A percentile compares a stretch with the other conserved stretches of the same genome.
Evolutionary conservation across 225 moss, liverwort and hornwort species (phyloP).

Genomic region (Pleurozium schreberi): DNA sequence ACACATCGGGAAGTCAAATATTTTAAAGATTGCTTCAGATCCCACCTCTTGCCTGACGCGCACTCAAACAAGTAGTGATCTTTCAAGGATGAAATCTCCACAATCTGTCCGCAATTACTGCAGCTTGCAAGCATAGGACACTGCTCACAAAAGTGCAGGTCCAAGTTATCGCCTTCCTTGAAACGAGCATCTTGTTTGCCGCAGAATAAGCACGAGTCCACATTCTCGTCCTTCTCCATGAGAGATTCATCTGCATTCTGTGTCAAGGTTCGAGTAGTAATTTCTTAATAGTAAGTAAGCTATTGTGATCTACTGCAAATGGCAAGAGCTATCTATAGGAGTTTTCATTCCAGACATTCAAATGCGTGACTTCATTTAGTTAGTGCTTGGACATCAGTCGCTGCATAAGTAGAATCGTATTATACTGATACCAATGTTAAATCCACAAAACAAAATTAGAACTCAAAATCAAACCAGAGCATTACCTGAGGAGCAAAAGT

Average conservation of each 20-base stretch:
- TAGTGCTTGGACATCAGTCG: background rate
- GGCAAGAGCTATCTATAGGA: background rate
- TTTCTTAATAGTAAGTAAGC: background rate
- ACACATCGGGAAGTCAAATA: background rate
- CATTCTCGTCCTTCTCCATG: constrained; percentile 50
- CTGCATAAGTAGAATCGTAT: background rate
- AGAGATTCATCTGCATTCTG: constrained; percentile 19
- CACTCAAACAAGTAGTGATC: constrained; percentile 82
- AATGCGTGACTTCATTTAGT: background rate
- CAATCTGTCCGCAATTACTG: constrained; percentile 84
- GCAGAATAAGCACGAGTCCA: constrained; percentile 87
- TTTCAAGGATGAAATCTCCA: constrained; percentile 81
- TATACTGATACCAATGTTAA: background rate
- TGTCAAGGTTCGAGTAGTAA: background rate
- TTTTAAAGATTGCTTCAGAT: background rate
- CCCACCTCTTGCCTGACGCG: constrained; percentile 53
- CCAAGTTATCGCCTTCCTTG: constrained; percentile 62
- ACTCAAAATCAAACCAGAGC: background rate
- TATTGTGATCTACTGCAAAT: background rate
- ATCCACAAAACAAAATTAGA: background rate
- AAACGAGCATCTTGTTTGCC: constrained; percentile 70
- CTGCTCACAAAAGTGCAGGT: constrained; percentile 87
- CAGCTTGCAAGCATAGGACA: constrained; percentile 95
- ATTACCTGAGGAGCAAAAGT: constrained; percentile 10
- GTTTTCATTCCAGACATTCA: background rate